These are phyloP conservation scores for Phenoliferia sp. DNA, from an alignment of 1,284 basidiomycete species.

Conservation along the genomic window DNA sequence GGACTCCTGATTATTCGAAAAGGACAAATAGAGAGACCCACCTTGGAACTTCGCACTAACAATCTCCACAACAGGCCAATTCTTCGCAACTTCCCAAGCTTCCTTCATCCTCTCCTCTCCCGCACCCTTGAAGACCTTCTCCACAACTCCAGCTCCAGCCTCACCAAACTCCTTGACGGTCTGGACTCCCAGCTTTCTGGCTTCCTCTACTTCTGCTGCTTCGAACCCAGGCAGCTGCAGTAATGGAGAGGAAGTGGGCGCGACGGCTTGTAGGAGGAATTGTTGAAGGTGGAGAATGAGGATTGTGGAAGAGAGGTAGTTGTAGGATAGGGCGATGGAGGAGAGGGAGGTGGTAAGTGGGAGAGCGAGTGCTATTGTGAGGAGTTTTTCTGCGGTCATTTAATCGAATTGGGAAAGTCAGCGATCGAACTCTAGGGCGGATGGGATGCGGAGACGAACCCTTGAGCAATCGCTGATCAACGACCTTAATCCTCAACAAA, in stretches of 20 bases:
- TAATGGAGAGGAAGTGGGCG: constrained; percentile 52
- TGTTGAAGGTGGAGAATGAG: constrained; percentile 77
- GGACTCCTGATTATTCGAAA: too few relatives aligned
- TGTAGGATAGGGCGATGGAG: constrained; percentile 77
- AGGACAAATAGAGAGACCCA: constrained; percentile 44
- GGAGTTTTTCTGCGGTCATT: constrained; percentile 32
- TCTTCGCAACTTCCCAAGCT: constrained; percentile 62
- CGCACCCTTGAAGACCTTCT: constrained; percentile 54
- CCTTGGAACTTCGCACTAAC: constrained; percentile 84
- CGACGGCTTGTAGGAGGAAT: constrained; percentile 77
- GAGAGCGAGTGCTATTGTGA: constrained; percentile 35
- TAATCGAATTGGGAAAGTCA: too few relatives aligned
- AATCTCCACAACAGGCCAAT: constrained; percentile 76
- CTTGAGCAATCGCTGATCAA: constrained; percentile 54
- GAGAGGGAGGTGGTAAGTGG: constrained; percentile 66
- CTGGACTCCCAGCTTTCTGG: constrained; percentile 47
- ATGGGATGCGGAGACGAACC: too few relatives aligned
- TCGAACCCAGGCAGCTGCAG: constrained; percentile 73
- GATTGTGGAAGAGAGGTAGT: constrained; percentile 82
- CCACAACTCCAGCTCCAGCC: constrained; percentile 18
- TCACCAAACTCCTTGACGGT: constrained; percentile 36
- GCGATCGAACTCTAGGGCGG: too few relatives aligned
- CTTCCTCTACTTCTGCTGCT: constrained; percentile 29
- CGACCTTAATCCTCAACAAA: constrained; percentile 66
- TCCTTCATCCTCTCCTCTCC: constrained; percentile 49